Base-by-base conservation (phyloP, 2,329 filamentous ascomycete species). In the Botrytis pseudocinerea region DNA sequence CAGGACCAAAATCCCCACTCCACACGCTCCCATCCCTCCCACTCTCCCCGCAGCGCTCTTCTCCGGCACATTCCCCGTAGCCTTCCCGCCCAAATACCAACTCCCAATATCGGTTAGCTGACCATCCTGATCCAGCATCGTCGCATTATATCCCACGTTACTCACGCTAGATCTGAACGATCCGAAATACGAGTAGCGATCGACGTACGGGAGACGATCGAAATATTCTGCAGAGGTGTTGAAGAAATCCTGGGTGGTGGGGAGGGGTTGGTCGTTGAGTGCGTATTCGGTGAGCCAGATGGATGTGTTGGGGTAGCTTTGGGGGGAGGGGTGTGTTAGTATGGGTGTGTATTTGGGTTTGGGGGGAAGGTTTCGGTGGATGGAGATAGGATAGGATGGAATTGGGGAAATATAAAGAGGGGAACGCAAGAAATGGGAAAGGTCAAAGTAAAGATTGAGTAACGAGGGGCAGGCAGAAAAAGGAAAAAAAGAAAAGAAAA, bases 201-300 rank as follows among this genome's bases (percentile, higher is more conserved):
- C 88, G 25, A 94, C 85, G 71, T 87, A 90, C 22, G 85, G 83
- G 69, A 89, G 81, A 1, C 86, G 84, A 80, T 95, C 92, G 74
- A 95, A 88, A 81, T 90, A 93, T 62, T 88, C 85, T 70, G 87
- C 82, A 4, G 87, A 90, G 78, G 84, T 85, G 78, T 94, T 93
- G 83, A 89, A 94, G 80, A 93, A 94, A 0, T 80, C 76, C 79
- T 93, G 87, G 0, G 90, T 91, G 0, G 85, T 82, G 1, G 80
- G 74, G 25, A 93, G 85, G 40, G 86, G 83, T 75, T 91, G 82
- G 72, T 88, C 83, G 71, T 83, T 81, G 70, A 86, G 86, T 54
- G 91, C 92, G 80, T 91, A 94, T 82, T 96, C 93, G 40, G 93
- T 95, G 18, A 95, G 85, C 93, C 93, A 95, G 74, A 95, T 88